Percentiles rank a stretch among this genome's conserved stretches.
phyloP scores from a whole-genome alignment of 306 rosid species.

The Prunus davidiana region DNA sequence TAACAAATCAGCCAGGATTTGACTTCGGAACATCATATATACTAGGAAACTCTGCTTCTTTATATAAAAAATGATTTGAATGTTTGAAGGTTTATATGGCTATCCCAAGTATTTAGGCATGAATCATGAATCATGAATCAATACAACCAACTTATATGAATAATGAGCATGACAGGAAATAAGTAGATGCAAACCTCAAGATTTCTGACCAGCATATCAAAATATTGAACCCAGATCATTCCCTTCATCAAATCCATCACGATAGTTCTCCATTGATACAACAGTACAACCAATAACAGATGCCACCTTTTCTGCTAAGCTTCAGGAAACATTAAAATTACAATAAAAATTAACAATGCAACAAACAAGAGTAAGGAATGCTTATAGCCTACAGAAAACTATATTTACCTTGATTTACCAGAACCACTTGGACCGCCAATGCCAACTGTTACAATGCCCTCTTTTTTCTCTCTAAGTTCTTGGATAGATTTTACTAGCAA shows the following conservation, averaged over 20 bases:
- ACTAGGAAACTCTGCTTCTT: background rate
- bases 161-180: slow-evolving; percentile 8
- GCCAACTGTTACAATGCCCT: slow-evolving; percentile 85
- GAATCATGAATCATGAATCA: slow-evolving; percentile 9
- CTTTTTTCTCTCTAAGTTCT: slow-evolving; percentile 93
- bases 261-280: slow-evolving; percentile 94
- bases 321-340: slow-evolving; percentile 47
- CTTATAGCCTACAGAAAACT: slow-evolving; percentile 8
- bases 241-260: slow-evolving; percentile 83
- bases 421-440: slow-evolving; percentile 99
- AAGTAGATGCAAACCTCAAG: slow-evolving; percentile 76
- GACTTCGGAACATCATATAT: background rate
- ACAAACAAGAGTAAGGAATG: slow-evolving; percentile 23
- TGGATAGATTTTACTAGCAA: slow-evolving; percentile 90
- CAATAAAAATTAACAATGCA: slow-evolving; percentile 22
- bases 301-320: slow-evolving; percentile 99
- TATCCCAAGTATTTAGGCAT: slow-evolving; percentile 13
- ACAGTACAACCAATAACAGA: slow-evolving; percentile 94
- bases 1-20: background rate
- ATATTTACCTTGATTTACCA: slow-evolving; percentile 81
- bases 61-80: background rate
- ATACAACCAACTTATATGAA: background rate
- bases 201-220: slow-evolving; percentile 69
- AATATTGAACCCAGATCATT: slow-evolving; percentile 69
- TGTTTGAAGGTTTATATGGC: background rate